phyloP scores from a whole-genome alignment of 176 grass and related monocot species.

The Triticum monococcum region DNA sequence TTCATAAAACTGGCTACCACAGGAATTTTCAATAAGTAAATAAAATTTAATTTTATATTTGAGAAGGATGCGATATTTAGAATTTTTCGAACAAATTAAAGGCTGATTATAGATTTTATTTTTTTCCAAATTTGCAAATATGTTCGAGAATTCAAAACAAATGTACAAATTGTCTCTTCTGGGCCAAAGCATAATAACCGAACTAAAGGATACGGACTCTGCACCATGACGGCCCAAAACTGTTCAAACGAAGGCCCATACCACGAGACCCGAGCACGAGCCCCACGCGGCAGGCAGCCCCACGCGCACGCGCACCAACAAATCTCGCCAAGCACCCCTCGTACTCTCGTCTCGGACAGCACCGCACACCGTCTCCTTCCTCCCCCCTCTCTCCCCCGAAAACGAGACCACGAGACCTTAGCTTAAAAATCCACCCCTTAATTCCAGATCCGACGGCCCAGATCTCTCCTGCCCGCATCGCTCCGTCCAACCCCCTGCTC shows the following conservation, averaged over 20 bases:
- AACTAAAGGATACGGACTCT: too few relatives aligned
- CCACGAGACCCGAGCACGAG: not conserved
- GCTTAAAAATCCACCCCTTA: slow-evolving; percentile 18
- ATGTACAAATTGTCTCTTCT: too few relatives aligned
- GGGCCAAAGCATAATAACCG: too few relatives aligned
- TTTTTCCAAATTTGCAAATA: too few relatives aligned
- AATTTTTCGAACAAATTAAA: too few relatives aligned
- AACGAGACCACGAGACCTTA: not conserved
- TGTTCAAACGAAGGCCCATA: not conserved
- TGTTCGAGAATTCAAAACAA: too few relatives aligned
- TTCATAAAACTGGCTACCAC: too few relatives aligned
- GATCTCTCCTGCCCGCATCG: slow-evolving; percentile 13
- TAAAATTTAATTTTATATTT: too few relatives aligned
- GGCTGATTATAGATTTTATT: too few relatives aligned
- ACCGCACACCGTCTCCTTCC: not conserved
- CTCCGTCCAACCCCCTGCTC: not conserved
- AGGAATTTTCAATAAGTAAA: too few relatives aligned
- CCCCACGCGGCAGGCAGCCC: not conserved
- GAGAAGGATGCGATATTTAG: too few relatives aligned
- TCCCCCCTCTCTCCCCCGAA: not conserved
- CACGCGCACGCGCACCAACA: not conserved
- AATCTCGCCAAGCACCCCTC: slow-evolving; percentile 15
- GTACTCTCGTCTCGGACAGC: not conserved
- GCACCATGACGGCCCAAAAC: not conserved
- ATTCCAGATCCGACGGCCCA: slow-evolving; percentile 47